Evolutionary conservation across 1,284 basidiomycete species (phyloP).

Genomic region (Irpex sp.): DNA sequence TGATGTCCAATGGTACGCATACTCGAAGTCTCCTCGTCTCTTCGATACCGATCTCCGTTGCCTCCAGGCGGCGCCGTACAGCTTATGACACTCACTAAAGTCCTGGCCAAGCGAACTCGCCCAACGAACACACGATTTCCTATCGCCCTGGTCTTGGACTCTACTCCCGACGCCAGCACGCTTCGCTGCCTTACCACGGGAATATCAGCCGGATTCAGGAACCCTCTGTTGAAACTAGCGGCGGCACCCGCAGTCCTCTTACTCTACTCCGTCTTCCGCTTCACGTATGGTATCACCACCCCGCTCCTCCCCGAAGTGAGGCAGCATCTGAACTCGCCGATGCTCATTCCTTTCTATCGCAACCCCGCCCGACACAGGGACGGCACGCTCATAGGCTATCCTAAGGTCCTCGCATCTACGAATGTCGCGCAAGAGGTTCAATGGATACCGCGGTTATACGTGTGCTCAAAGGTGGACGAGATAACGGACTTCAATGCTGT

Average conservation of each 20-base stretch:
- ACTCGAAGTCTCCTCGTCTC: neutral
- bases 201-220: constrained; percentile 1
- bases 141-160: constrained; percentile 11
- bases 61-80: constrained; percentile 10
- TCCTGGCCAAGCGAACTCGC: constrained; percentile 4
- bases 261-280: constrained; percentile 10
- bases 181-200: constrained; percentile 8
- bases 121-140: neutral
- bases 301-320: constrained; percentile 5
- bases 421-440: neutral
- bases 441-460: constrained; percentile 8
- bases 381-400: neutral
- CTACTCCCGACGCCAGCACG: constrained; percentile 8
- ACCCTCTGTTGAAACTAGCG: neutral
- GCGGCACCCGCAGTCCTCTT: constrained; percentile 7
- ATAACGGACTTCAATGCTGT: constrained; percentile 7
- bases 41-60: neutral
- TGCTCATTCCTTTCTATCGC: constrained; percentile 1
- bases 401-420: neutral
- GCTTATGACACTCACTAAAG: constrained; percentile 8
- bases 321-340: constrained; percentile 6
- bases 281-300: constrained; percentile 6
- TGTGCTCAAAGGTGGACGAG: constrained; percentile 8
- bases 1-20: constrained; percentile 11
- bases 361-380: neutral